Conservation (phyloP, 306 rosid species). For the Notholithocarpus densiflorus region DNA sequence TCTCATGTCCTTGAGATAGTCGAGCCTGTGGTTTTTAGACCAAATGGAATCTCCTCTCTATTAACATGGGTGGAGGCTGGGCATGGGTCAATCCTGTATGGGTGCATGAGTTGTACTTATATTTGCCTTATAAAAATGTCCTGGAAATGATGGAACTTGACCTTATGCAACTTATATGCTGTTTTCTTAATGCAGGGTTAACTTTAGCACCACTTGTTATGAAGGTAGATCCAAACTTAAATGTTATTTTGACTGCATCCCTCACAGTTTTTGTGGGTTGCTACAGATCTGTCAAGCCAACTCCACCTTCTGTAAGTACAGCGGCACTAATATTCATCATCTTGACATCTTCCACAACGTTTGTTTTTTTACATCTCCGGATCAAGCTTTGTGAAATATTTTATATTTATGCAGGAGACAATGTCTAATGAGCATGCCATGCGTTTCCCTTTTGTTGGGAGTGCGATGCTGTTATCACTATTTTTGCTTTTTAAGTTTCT, state of each 20-base stretch:
- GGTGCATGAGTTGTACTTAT: not conserved
- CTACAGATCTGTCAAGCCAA: slow-evolving; percentile 92
- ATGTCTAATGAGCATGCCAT: slow-evolving; percentile 99
- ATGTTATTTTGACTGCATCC: slow-evolving; percentile 84
- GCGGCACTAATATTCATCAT: not conserved
- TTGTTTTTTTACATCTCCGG: not conserved
- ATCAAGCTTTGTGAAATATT: slow-evolving; percentile 10
- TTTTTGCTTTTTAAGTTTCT: slow-evolving; percentile 96
- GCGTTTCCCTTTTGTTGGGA: slow-evolving; percentile 99
- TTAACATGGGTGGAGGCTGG: not conserved
- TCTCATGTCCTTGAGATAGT: not conserved
- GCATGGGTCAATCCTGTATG: not conserved
- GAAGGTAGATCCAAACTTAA: slow-evolving; percentile 86
- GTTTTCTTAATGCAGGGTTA: slow-evolving; percentile 60
- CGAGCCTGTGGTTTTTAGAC: not conserved
- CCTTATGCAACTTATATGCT: not conserved
- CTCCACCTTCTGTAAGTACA: slow-evolving; percentile 83
- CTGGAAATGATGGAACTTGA: not conserved
- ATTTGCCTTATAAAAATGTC: not conserved
- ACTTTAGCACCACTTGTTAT: slow-evolving; percentile 87
- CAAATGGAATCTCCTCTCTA: not conserved
- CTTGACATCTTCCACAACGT: not conserved
- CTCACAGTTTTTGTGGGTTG: slow-evolving; percentile 93
- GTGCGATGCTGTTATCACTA: slow-evolving; percentile 96
- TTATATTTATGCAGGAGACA: slow-evolving; percentile 74